These are phyloP conservation scores for Circinella minor DNA, from an alignment of 371 early-diverging fungal genomes.

Conservation along the genomic window DNA sequence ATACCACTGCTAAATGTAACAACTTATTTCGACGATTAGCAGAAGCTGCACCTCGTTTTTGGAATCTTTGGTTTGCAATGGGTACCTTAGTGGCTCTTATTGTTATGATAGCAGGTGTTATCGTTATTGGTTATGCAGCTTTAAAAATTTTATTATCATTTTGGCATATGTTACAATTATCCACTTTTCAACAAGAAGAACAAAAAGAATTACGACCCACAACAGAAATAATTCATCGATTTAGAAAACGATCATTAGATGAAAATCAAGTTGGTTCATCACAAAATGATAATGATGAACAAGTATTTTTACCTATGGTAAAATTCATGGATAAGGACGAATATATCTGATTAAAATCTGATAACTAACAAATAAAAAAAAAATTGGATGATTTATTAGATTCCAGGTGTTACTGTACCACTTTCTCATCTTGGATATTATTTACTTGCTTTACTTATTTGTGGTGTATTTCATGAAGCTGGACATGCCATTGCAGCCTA, in stretches of 20 bases:
- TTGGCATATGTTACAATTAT: slow-evolving; percentile 12
- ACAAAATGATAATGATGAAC: slow-evolving; percentile 28
- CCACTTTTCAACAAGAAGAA: no score
- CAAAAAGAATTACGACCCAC: background rate
- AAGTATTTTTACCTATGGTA: slow-evolving; percentile 68
- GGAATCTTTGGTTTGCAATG: slow-evolving; percentile 65
- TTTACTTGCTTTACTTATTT: slow-evolving; percentile 63
- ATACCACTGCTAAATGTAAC: slow-evolving; percentile 63
- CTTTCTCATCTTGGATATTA: slow-evolving; percentile 76
- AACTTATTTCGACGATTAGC: slow-evolving; percentile 51
- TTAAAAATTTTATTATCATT: slow-evolving; percentile 36
- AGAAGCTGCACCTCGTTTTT: slow-evolving; percentile 51
- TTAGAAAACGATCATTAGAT: slow-evolving; percentile 15
- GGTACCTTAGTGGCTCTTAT: slow-evolving; percentile 57
- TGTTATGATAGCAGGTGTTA: slow-evolving; percentile 56
- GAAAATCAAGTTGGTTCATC: slow-evolving; percentile 4
- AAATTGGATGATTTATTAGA: slow-evolving; percentile 36
- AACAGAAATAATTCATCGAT: slow-evolving; percentile 1
- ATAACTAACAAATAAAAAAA: background rate
- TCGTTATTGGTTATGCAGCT: slow-evolving; percentile 57
- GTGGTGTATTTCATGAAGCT: slow-evolving; percentile 78
- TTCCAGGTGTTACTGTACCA: slow-evolving; percentile 85
- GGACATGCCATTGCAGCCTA: slow-evolving; percentile 85
- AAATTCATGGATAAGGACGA: no score
- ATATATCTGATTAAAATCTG: no score